These are phyloP conservation scores for Gentiana straminea DNA, from an alignment of 257 asterid species.

Conservation along the genomic window DNA sequence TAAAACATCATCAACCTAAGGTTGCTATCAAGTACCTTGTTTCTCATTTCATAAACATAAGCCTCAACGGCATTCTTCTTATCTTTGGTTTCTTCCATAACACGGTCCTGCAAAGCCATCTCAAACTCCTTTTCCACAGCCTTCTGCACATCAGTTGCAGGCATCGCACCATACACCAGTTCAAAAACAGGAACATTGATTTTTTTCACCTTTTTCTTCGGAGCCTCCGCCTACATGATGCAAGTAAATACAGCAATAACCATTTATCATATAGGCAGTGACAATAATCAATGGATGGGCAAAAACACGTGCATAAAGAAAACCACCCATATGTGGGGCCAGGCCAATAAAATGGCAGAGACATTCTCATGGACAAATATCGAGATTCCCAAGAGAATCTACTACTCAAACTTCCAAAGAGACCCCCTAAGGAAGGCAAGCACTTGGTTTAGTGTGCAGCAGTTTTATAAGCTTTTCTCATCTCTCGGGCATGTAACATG, in stretches of 20 bases:
- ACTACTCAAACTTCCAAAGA: too few species aligned
- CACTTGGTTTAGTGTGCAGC: too few species aligned
- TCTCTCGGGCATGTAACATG: too few species aligned
- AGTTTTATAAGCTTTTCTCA: too few species aligned
- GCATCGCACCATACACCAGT: conserved; percentile 61
- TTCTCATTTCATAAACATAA: conserved; percentile 86
- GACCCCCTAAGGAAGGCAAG: too few species aligned
- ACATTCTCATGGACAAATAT: too few species aligned
- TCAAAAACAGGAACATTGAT: conserved; percentile 66
- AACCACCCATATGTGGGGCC: too few species aligned
- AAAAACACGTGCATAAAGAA: too few species aligned
- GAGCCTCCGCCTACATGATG: conserved; percentile 36
- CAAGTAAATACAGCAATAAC: background rate
- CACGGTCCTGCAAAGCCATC: conserved; percentile 97
- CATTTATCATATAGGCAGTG: background rate
- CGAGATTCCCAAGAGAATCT: too few species aligned
- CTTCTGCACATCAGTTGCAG: conserved; percentile 60
- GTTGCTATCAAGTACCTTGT: conserved; percentile 42
- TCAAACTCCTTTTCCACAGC: conserved; percentile 91
- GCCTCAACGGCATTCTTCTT: conserved; percentile 96
- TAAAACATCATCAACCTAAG: background rate
- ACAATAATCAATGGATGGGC: background rate
- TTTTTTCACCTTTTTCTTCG: conserved; percentile 87
- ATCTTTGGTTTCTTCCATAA: conserved; percentile 98
- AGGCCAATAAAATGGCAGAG: too few species aligned